Conservation (phyloP, 2,329 filamentous ascomycete species). For the Falciphora oryzae region DNA sequence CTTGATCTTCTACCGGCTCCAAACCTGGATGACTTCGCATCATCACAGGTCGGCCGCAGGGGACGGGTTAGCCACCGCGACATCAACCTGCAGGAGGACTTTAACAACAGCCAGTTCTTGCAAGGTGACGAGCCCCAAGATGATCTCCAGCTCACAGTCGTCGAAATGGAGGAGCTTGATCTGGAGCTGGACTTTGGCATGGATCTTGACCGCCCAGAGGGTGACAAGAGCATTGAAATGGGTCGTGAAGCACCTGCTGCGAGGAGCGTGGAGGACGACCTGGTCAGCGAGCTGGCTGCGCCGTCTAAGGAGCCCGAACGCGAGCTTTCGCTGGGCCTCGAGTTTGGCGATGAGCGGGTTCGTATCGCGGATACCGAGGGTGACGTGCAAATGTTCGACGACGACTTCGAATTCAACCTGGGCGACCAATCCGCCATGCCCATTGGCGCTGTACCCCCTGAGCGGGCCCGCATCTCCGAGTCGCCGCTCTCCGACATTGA, state of each 20-base stretch:
- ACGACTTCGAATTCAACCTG: constrained; percentile 60
- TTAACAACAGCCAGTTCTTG: constrained; percentile 74
- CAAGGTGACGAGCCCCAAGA: constrained; percentile 58
- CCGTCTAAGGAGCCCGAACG: constrained; percentile 51
- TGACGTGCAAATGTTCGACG: constrained; percentile 54
- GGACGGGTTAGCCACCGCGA: constrained; percentile 54
- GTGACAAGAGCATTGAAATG: constrained; percentile 70
- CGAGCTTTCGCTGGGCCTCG: constrained; percentile 49
- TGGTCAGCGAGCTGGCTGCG: constrained; percentile 59
- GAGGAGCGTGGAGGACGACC: constrained; percentile 62
- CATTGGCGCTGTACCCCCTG: constrained; percentile 28
- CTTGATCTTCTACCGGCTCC: constrained; percentile 64
- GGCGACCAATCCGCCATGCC: constrained; percentile 53
- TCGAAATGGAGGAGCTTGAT: constrained; percentile 60
- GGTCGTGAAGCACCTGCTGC: constrained; percentile 77
- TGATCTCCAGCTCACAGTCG: constrained; percentile 46
- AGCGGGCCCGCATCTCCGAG: constrained; percentile 59
- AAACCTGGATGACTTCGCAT: constrained; percentile 64
- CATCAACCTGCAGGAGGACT: constrained; percentile 64
- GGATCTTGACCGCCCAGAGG: constrained; percentile 55
- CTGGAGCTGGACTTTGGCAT: constrained; percentile 71
- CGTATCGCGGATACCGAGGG: constrained; percentile 59
- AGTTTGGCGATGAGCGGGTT: constrained; percentile 45
- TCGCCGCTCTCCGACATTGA: constrained; percentile 67
- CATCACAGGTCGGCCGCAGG: constrained; percentile 50